These are phyloP conservation scores for Calocybe gangraenosa DNA, from an alignment of 768 basidiomycete genomes.

Conservation along the genomic window DNA sequence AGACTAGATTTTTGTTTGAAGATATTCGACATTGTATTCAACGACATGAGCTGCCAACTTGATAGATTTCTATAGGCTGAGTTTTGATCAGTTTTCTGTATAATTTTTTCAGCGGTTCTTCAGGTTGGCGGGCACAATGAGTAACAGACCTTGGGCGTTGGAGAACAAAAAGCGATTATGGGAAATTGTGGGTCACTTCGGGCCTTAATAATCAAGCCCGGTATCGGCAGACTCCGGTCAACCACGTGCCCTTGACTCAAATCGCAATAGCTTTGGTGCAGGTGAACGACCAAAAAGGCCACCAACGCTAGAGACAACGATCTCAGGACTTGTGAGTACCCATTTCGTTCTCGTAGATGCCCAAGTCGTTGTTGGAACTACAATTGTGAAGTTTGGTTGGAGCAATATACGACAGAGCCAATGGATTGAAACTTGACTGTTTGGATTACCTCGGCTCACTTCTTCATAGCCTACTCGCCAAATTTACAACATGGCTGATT, in stretches of 20 bases:
- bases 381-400: not conserved
- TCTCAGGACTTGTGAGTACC: slow-evolving; percentile 35
- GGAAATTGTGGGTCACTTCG: slow-evolving; percentile 8
- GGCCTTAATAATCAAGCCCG: slow-evolving; percentile 13
- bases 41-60: slow-evolving; percentile 89
- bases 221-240: slow-evolving; percentile 14
- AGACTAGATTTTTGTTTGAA: slow-evolving; percentile 84
- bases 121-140: not conserved
- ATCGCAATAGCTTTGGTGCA: too few species aligned
- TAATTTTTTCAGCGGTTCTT: slow-evolving; percentile 1
- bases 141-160: slow-evolving; percentile 12
- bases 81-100: slow-evolving; percentile 13
- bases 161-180: slow-evolving; percentile 5
- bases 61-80: slow-evolving; percentile 33
- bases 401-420: slow-evolving; percentile 7
- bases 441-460: slow-evolving; percentile 40
- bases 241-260: slow-evolving; percentile 11
- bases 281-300: slow-evolving; percentile 20
- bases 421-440: slow-evolving; percentile 44
- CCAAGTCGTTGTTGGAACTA: slow-evolving; percentile 3
- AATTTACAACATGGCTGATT: slow-evolving; percentile 64
- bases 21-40: slow-evolving; percentile 66
- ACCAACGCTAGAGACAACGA: slow-evolving; percentile 34
- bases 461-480: slow-evolving; percentile 14
- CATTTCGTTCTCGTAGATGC: slow-evolving; percentile 7